Evolutionary conservation across 2,329 filamentous ascomycete genomes (phyloP), one percentile per base, ranked within the genome.

Genomic region (Lasiodiplodia sp.): DNA sequence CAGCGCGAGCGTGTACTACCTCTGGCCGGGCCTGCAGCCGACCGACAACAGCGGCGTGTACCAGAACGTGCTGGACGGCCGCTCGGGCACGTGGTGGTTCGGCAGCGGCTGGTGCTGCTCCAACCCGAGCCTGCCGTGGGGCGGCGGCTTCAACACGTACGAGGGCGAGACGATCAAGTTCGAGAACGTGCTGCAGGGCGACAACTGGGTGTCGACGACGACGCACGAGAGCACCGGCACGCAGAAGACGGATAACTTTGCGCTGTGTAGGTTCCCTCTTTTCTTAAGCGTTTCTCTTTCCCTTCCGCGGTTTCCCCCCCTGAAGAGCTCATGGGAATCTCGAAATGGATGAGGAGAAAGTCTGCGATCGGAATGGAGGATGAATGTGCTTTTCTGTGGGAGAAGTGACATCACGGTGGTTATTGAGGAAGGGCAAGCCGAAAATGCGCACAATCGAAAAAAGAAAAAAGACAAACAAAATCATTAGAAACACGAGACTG

Each of bases 21-120:
- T 82, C 11, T 82, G 80, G 80, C 80, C 80, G 1, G 81, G 81
- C 1, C 76, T 82, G 18, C 79, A 82, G 70, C 78, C 80, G 5
- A 78, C 78, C 1, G 80, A 81, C 68, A 75, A 75, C 64, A 78
- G 74, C 21, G 80, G 80, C n/a, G 79, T 82, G 4, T 82, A 82
- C 69, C 80, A 82, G 70, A 79, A 80, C 25, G 81, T 82, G 5
- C 74, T 82, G 5, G 81, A 82, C 70, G 80, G 80, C 10, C 71
- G 78, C 0, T 78, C 74, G 10, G 80, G 81, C 1, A 79, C 77
- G 0, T 82, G 81, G 80, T 81, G 77, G 76, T 80, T 83, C 60
- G 80, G 79, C 8, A 76, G 74, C 12, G 80, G 81, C 0, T 82
- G 80, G 81, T 82, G 81, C 68, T 82, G 80, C 69, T 76, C 73